These are phyloP conservation scores for Pontederia paniculata DNA, from an alignment of 176 grass and related monocot species.

Conservation along the genomic window DNA sequence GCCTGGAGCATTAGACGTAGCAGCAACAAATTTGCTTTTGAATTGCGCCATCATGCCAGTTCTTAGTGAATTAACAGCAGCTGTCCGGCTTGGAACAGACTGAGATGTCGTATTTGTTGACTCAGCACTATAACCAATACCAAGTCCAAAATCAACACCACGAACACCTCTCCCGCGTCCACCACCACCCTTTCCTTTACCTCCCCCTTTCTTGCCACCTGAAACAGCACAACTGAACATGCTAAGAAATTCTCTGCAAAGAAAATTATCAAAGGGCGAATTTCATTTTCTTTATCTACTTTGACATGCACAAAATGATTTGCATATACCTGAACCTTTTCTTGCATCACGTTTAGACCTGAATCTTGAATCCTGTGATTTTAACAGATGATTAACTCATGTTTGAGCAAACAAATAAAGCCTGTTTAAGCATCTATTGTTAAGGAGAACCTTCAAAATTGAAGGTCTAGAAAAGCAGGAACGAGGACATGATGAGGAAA, in stretches of 20 bases:
- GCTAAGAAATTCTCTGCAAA: constrained; percentile 7
- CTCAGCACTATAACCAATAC: constrained; percentile 76
- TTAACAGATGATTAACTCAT: constrained; percentile 16
- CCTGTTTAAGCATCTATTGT: no score
- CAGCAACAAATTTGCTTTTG: constrained; percentile 81
- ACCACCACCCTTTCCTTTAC: constrained; percentile 55
- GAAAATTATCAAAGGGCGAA: not conserved
- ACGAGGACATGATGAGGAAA: no score
- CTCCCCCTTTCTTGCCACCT: constrained; percentile 73
- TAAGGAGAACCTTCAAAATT: not conserved
- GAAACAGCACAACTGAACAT: constrained; percentile 18
- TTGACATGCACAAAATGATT: not conserved
- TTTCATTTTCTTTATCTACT: not conserved
- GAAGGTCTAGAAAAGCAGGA: not conserved
- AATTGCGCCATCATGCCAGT: constrained; percentile 83
- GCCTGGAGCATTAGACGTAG: constrained; percentile 36
- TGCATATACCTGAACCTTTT: constrained; percentile 46
- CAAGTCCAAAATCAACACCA: constrained; percentile 93
- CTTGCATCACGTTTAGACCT: constrained; percentile 79
- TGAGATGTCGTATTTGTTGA: constrained; percentile 36
- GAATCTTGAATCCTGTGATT: constrained; percentile 75
- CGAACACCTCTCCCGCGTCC: constrained; percentile 65
- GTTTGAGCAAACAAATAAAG: no score
- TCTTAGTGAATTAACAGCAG: constrained; percentile 49
- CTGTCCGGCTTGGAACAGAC: constrained; percentile 41